A percentile compares a stretch with the other conserved stretches of the same genome.
phyloP scores from a whole-genome alignment of 1,284 basidiomycete genomes.

The Phylloboletellus chloephorus region DNA sequence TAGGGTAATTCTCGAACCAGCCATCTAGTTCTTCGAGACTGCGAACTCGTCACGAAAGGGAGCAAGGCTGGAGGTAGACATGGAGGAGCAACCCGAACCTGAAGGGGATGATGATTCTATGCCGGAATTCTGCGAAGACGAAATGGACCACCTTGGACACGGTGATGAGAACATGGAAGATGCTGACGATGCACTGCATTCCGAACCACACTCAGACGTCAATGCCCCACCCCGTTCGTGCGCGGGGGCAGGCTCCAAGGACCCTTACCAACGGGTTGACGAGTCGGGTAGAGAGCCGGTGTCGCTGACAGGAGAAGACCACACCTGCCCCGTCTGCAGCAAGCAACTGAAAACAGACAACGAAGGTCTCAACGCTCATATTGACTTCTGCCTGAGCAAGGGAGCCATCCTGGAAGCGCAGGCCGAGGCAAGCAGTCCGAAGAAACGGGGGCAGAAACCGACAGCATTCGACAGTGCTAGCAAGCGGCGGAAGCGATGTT shows the following conservation, averaged over 20 bases:
- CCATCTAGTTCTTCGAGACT: conserved; percentile 52
- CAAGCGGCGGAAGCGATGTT: conserved; percentile 19
- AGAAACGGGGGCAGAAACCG: conserved; percentile 15
- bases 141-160: conserved; percentile 12
- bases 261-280: not conserved
- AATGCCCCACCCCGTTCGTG: not conserved
- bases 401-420: conserved; percentile 66
- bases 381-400: conserved; percentile 74
- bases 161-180: conserved; percentile 23
- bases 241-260: conserved; percentile 1
- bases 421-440: conserved; percentile 31
- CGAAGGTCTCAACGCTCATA: conserved; percentile 61
- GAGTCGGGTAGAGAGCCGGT: conserved; percentile 6
- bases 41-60: conserved; percentile 38
- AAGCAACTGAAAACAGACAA: conserved; percentile 58
- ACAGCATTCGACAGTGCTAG: not conserved
- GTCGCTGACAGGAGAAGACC: conserved; percentile 10
- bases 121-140: conserved; percentile 51
- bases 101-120: conserved; percentile 42
- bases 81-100: conserved; percentile 11
- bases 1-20: not conserved
- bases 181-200: conserved; percentile 6
- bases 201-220: conserved; percentile 17
- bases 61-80: conserved; percentile 29
- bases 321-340: conserved; percentile 61